Conservation (phyloP, 2,329 filamentous ascomycete genomes). For the Parastagonospora nodorum region DNA sequence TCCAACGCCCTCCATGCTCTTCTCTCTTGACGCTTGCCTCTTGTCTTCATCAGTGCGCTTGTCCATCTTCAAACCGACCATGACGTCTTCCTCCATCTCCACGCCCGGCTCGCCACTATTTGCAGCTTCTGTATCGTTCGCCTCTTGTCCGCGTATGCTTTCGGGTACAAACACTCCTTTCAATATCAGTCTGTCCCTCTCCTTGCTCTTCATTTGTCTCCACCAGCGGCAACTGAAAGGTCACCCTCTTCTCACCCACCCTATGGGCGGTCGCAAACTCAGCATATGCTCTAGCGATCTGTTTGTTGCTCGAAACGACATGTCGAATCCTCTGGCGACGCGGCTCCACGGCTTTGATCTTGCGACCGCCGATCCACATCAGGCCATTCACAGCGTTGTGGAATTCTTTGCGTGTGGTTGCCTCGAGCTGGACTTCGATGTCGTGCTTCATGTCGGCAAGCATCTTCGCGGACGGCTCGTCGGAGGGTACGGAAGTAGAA, state of each 20-base stretch:
- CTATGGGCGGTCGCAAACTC: not conserved
- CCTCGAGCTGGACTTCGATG: not conserved
- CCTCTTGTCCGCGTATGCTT: too few relatives aligned
- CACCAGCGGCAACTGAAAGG: not conserved
- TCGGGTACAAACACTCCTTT: not conserved
- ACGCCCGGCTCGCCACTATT: too few relatives aligned
- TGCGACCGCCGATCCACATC: not conserved
- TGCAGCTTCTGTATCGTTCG: too few relatives aligned
- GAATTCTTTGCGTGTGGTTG: not conserved
- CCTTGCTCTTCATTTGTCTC: not conserved
- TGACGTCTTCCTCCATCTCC: too few relatives aligned
- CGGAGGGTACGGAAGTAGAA: too few relatives aligned
- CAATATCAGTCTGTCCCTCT: not conserved
- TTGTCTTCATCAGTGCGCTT: too few relatives aligned
- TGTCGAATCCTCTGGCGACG: not conserved
- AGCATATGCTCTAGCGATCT: not conserved
- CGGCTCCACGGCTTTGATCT: not conserved
- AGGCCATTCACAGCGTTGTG: not conserved
- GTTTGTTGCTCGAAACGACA: not conserved
- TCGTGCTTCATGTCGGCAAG: not conserved
- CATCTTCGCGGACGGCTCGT: not conserved
- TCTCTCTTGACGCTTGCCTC: too few relatives aligned
- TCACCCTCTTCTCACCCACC: not conserved
- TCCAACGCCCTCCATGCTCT: too few relatives aligned
- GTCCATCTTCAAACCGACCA: too few relatives aligned